phyloP scores from a whole-genome alignment of 2,329 filamentous ascomycete genomes.

The Chaetomiaceae sp. region DNA sequence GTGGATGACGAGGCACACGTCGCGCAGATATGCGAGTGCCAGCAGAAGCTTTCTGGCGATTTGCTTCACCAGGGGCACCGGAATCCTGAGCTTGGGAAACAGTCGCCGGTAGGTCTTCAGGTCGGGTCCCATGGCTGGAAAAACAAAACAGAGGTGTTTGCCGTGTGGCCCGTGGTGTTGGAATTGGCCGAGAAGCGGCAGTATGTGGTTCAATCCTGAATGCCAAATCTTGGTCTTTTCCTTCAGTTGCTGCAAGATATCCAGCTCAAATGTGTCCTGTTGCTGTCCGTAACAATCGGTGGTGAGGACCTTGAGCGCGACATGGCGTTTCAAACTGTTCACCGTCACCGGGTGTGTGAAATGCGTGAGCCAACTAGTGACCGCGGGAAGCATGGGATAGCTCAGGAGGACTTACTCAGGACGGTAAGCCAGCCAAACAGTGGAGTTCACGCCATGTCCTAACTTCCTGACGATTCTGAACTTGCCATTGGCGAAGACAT shows the following conservation, averaged over 20 bases:
- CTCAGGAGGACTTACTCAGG: conserved; percentile 1
- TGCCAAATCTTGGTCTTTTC: not conserved
- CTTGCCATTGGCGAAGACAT: conserved; percentile 6
- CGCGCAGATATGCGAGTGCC: conserved; percentile 6
- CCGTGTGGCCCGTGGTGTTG: conserved; percentile 9
- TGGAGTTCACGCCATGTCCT: conserved; percentile 10
- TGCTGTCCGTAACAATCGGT: conserved; percentile 3
- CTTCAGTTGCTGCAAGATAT: conserved; percentile 2
- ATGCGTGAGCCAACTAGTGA: too few species aligned
- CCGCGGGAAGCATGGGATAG: too few species aligned
- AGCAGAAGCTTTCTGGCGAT: conserved; percentile 11
- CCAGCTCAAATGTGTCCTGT: conserved; percentile 6
- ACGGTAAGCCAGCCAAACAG: conserved; percentile 10
- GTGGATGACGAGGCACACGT: conserved; percentile 10
- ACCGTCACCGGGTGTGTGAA: too few species aligned
- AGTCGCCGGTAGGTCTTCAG: conserved; percentile 5
- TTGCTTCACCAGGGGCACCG: conserved; percentile 6
- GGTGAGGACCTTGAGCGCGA: conserved; percentile 11
- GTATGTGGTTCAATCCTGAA: not conserved
- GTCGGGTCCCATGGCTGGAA: conserved; percentile 12
- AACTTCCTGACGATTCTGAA: conserved; percentile 8
- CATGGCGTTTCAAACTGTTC: conserved; percentile 5
- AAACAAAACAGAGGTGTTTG: conserved; percentile 10
- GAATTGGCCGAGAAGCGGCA: conserved; percentile 6
- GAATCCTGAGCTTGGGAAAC: conserved; percentile 9